phyloP scores from a whole-genome alignment of 208 protist genomes.

The Trypanosoma scelopori region DNA sequence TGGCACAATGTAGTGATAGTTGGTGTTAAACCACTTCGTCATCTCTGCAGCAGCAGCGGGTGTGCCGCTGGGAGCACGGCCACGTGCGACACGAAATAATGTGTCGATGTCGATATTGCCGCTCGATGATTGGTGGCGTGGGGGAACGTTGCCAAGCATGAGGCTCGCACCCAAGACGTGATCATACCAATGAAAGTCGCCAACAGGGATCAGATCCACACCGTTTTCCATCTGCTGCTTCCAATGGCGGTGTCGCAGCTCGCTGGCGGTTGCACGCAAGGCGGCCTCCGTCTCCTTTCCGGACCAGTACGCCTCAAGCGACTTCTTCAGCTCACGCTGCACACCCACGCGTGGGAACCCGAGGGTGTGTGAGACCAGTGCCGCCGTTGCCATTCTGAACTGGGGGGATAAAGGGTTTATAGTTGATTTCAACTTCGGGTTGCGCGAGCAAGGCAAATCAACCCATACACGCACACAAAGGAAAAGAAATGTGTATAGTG shows the following conservation, averaged over 20 bases:
- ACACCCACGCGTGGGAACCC: slow-evolving; percentile 86
- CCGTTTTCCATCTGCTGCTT: slow-evolving; percentile 48
- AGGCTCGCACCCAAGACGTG: slow-evolving; percentile 73
- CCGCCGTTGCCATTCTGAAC: slow-evolving; percentile 3
- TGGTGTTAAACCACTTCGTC: slow-evolving; percentile 94
- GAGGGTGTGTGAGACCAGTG: slow-evolving; percentile 50
- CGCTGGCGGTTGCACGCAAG: slow-evolving; percentile 36
- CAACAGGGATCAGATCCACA: slow-evolving; percentile 60
- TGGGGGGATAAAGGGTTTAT: slow-evolving; percentile 2
- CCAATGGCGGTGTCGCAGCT: slow-evolving; percentile 45
- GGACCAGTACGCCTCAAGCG: slow-evolving; percentile 85
- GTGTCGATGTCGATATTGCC: slow-evolving; percentile 58
- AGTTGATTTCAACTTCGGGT: no score
- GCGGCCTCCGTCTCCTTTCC: slow-evolving; percentile 50
- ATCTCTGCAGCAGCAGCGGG: slow-evolving; percentile 77
- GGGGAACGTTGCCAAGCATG: slow-evolving; percentile 76
- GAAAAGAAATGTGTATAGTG: no score
- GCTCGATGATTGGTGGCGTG: slow-evolving; percentile 36
- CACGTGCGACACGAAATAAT: slow-evolving; percentile 87
- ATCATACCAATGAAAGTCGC: slow-evolving; percentile 84
- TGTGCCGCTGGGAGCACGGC: slow-evolving; percentile 47
- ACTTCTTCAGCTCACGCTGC: slow-evolving; percentile 81
- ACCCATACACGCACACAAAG: no score
- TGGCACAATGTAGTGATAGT: slow-evolving; percentile 93
- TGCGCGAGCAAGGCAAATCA: no score